Evolutionary conservation across 495 filamentous ascomycete genomes (phyloP), one percentile per base, ranked within the genome.

Genomic region (Amphirosellinia nigrospora): DNA sequence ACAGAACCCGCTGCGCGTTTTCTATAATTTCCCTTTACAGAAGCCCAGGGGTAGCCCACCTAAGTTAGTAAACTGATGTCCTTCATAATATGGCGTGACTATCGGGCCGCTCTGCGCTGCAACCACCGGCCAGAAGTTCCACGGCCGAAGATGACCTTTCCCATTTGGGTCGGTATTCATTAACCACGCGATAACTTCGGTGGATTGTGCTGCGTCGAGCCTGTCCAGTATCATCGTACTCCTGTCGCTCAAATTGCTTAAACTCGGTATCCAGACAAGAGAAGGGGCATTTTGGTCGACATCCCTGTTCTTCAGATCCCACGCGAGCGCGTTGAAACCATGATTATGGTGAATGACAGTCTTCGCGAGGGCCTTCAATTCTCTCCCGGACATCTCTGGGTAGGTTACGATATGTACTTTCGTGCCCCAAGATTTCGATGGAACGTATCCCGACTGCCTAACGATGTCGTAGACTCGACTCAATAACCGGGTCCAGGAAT

Each of bases 81-180:
- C 60, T 8, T 34, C 16, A 15, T 63, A 32, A 53, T 28, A 53
- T 16, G 23, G 4, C 1, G 26, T 19, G 16, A 6, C 4, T 13
- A 7, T 3, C 21, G 26, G 13, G 38, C 7, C 13, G 16, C 4
- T 46, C 7, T 13, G 5, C 10, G 8, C 32, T 3, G 15, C 6
- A 7, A 50, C 43, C 28, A 64, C 28, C 9, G 61, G 61, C 61
- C 61, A 64, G 30, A 64, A 64, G 8, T 64, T 50, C 61, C 61
- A 64, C 23, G 32, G 6, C 16, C 58, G 58, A 23, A 60, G 0
- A 15, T 60, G 21, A 4, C 36, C 36, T 60, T 41, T 15, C 1
- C 36, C 21, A 39, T 11, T 36, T 11, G 2, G 0, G 10, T 21
- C 19, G 7, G 36, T 46, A 50, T 50, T 64, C 61, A 64, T 64